Base-by-base conservation (phyloP, 306 rosid species). In the Fragaria iinumae region DNA sequence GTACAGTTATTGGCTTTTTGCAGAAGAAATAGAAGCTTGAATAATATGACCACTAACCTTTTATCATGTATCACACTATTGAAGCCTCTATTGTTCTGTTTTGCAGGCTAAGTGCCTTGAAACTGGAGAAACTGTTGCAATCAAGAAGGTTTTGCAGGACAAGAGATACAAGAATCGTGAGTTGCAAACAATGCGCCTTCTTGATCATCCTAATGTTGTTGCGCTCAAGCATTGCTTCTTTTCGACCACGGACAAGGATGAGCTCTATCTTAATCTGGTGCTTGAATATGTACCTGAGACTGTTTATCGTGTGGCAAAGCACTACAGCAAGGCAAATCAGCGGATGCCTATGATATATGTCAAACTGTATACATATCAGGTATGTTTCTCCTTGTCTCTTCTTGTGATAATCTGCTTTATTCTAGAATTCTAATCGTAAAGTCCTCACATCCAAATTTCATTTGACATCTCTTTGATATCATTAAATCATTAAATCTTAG, bases 151-250 rank as follows among this genome's bases (percentile, higher is more conserved):
- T 56, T 78, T 89, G 81, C 90, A 84, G 80, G 93, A 89, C 81
- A 89, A 86, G 79, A 89, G 93, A 77, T 89, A 86, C 57, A 90
- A 90, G 85, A 90, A 90, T 53, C 87, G 95, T 20, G 90, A 90
- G 78, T 67, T 90, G 89, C 95, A 90, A 80, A 90, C 92, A 39
- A 90, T 90, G 95, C 87, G 90, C 78, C 95, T 90, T 78, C 89
- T 90, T 62, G 92, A 90, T 77, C 92, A 90, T 80, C 95, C 90
- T 49, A 88, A 88, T 84, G 84, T 90, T 53, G 90, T 88, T 60
- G 85, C 95, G 17, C 90, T 90, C 80, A 90, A 90, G 38, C 95
- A 90, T 36, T 90, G 90, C 78, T 88, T 88, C 90, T 88, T 88
- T 81, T 90, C 92, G 3, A 86, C 95, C 45, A 84, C 92, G 23